A percentile compares a stretch with the other conserved stretches of the same genome.
Evolutionary conservation across 163 green algal genomes (phyloP).

Genomic region (Scenedesmus sp.): DNA sequence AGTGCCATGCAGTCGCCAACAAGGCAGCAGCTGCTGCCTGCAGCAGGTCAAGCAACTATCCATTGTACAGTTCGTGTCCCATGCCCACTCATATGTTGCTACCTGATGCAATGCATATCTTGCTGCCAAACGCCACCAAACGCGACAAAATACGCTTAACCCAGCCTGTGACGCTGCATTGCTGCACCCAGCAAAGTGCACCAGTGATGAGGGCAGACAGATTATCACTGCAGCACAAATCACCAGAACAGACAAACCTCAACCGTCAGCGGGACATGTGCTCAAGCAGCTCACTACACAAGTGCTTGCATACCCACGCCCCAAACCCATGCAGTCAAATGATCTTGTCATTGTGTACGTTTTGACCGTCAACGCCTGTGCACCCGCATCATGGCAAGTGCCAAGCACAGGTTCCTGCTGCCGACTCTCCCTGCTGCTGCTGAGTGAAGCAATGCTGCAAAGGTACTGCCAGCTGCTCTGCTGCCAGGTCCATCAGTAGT

Average conservation of each 20-base stretch:
- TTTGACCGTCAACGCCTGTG: neutral
- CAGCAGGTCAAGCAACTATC: neutral
- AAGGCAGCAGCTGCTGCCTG: neutral
- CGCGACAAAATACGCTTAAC: neutral
- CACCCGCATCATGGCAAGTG: no score
- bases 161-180: neutral
- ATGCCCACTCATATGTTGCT: neutral
- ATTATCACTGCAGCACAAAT: neutral
- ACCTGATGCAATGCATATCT: neutral
- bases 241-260: neutral
- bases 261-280: neutral
- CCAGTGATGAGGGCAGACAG: neutral
- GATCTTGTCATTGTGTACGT: neutral
- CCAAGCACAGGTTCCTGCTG: no score
- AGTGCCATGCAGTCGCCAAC: neutral
- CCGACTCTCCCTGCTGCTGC: no score
- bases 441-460: no score
- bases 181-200: neutral
- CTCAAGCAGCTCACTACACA: neutral
- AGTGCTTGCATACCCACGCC: no score
- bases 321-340: neutral
- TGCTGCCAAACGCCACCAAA: no score
- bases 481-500: no score
- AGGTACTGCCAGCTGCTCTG: neutral
- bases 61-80: neutral